Conservation (phyloP, 2,329 filamentous ascomycete genomes). For the Byssochlamys sp. region DNA sequence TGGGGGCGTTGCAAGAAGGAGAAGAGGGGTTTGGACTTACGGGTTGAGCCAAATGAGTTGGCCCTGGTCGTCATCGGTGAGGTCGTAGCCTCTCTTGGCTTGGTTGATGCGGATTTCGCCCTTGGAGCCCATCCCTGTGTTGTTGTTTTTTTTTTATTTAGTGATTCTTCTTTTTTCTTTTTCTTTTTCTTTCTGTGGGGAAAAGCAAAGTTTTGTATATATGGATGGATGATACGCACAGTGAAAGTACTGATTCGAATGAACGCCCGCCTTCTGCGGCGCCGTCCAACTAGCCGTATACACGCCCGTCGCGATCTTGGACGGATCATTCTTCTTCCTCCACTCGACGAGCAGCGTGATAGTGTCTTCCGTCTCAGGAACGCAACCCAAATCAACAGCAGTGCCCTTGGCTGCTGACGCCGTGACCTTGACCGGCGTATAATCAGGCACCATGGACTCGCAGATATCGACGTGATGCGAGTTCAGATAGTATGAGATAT, state of each 20-base stretch:
- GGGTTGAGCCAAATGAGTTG: constrained; percentile 78
- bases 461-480: constrained; percentile 87
- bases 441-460: constrained; percentile 82
- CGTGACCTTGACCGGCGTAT: constrained; percentile 64
- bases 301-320: constrained; percentile 70
- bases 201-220: not conserved
- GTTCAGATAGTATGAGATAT: constrained; percentile 95
- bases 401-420: constrained; percentile 74
- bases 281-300: constrained; percentile 95
- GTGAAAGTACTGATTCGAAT: constrained; percentile 95
- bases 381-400: constrained; percentile 68
- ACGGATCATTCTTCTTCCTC: constrained; percentile 60
- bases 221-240: constrained; percentile 33
- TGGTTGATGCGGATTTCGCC: constrained; percentile 87
- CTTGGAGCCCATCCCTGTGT: constrained; percentile 59
- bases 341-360: constrained; percentile 85
- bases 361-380: constrained; percentile 75
- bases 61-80: constrained; percentile 66
- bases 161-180: not conserved
- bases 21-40: constrained; percentile 26
- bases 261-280: constrained; percentile 83
- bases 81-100: constrained; percentile 86
- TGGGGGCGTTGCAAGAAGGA: not conserved
- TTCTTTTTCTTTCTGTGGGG: too few relatives aligned
- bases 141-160: constrained; percentile 4